Base-by-base conservation (phyloP, 192 early-diverging fungal species). In the Entomortierella chlamydospora region DNA sequence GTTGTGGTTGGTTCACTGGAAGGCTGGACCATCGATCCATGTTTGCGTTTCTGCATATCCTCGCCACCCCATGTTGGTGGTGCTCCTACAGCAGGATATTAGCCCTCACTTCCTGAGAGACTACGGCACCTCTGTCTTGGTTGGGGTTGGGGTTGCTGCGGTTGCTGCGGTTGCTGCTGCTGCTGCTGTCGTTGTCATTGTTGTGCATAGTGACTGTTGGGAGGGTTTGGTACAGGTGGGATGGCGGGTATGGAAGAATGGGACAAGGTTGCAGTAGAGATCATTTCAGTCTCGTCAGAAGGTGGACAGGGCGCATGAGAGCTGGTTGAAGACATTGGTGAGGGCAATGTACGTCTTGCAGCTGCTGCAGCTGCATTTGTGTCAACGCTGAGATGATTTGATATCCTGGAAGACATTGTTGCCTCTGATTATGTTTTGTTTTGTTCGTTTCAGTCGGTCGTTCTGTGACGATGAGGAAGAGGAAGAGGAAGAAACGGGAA, bases 381-480 rank as follows among this genome's bases (percentile, higher is more conserved):
- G 33, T 77, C 73, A 47, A 74, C 61, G 41, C 72, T 74, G 28
- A 77, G 73, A 49, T 52, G 50, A 52, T 53, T 77, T 28, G 58
- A 61, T 29, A 52, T 29, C 47, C 65, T 34, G 11, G 73, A 62
- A 11, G 47, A 33, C 60, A 63, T 77, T 11, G 29, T 26, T 42
- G 13, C 39, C n/a, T n/a, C n/a, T n/a, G n/a, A n/a, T n/a, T n/a
- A n/a, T n/a, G n/a, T n/a, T n/a, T n/a, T n/a, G n/a, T n/a, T n/a
- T n/a, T n/a, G 34, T 37, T 37, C 34, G 29, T 31, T 4, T 57
- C n/a, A n/a, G n/a, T n/a, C n/a, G n/a, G n/a, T n/a, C n/a, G n/a
- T n/a, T n/a, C n/a, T n/a, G n/a, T n/a, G n/a, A n/a, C n/a, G n/a
- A n/a, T n/a, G n/a, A n/a, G n/a, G n/a, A n/a, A n/a, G n/a, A n/a